Conservation (phyloP, 2,329 filamentous ascomycete species). For the Fusarium hostae region DNA sequence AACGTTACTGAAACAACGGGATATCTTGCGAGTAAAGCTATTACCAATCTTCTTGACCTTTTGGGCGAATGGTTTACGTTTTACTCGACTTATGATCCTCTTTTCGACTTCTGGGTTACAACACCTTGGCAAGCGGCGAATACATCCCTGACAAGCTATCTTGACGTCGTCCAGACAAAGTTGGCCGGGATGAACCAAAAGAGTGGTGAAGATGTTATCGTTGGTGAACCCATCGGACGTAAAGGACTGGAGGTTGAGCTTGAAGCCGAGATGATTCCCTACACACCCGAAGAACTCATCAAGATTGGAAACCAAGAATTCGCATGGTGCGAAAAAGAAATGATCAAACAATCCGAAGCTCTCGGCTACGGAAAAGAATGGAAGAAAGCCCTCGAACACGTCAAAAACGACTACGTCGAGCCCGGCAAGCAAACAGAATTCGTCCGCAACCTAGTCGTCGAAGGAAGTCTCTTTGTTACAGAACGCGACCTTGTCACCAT, state of each 20-base stretch:
- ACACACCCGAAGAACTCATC: conserved; percentile 25
- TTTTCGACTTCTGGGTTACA: conserved; percentile 35
- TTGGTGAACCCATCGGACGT: conserved; percentile 27
- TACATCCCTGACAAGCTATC: neutral
- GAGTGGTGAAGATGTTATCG: conserved; percentile 7
- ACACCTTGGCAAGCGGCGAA: conserved; percentile 27
- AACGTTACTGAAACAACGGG: conserved; percentile 31
- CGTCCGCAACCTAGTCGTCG: conserved; percentile 24
- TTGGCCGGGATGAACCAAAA: conserved; percentile 22
- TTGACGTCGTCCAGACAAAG: conserved; percentile 12
- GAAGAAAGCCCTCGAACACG: conserved; percentile 27
- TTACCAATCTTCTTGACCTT: conserved; percentile 3
- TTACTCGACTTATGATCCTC: conserved; percentile 29
- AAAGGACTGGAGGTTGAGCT: conserved; percentile 27
- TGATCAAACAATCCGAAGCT: conserved; percentile 28
- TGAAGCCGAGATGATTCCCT: conserved; percentile 32
- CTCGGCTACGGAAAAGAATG: conserved; percentile 28
- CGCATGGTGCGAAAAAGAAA: conserved; percentile 31
- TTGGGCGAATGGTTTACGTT: conserved; percentile 26
- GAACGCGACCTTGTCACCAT: conserved; percentile 30
- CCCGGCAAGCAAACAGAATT: conserved; percentile 27
- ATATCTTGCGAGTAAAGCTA: conserved; percentile 19
- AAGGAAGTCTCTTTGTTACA: conserved; percentile 29
- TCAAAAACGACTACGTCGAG: conserved; percentile 34
- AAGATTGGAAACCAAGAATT: conserved; percentile 32